Conservation (phyloP, 768 basidiomycete genomes). For the Pleurotus giganteus region DNA sequence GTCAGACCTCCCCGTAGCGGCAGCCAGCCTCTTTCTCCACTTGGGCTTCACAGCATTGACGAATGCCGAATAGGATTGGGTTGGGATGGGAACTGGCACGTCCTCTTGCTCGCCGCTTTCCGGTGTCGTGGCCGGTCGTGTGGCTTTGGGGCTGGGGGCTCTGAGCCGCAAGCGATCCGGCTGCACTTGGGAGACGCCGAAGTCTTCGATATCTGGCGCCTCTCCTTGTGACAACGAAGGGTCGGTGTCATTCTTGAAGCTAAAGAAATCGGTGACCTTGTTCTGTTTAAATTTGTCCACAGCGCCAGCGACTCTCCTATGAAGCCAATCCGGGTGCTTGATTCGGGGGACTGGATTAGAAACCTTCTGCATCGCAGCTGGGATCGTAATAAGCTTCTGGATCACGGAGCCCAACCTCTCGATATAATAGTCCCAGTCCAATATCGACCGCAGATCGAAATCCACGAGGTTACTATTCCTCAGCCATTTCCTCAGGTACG, state of each 20-base stretch:
- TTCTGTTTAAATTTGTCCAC: constrained; percentile 99
- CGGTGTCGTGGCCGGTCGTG: constrained; percentile 36
- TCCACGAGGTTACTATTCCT: constrained; percentile 85
- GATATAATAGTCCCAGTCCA: constrained; percentile 99
- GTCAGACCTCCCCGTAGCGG: constrained; percentile 38
- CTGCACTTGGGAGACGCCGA: constrained; percentile 27
- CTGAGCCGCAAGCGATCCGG: constrained; percentile 36
- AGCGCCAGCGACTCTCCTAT: constrained; percentile 82
- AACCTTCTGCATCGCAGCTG: constrained; percentile 97
- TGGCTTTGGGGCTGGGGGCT: constrained; percentile 50
- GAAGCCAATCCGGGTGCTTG: constrained; percentile 96
- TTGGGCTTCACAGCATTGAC: constrained; percentile 70
- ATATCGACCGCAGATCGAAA: constrained; percentile 90
- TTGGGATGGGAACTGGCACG: constrained; percentile 60
- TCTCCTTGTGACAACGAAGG: constrained; percentile 25
- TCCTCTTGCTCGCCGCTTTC: constrained; percentile 37
- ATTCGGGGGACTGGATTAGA: constrained; percentile 95
- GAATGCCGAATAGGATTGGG: constrained; percentile 70
- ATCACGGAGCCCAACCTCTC: constrained; percentile 97
- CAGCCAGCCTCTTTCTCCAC: constrained; percentile 67
- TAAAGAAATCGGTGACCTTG: constrained; percentile 95
- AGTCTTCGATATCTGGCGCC: constrained; percentile 64
- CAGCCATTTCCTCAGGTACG: constrained; percentile 93
- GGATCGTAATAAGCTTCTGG: constrained; percentile 98
- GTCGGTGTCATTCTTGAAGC: constrained; percentile 30